Conservation (phyloP, 176 grass and related monocot species). For the Chrysopogon serrulatus region DNA sequence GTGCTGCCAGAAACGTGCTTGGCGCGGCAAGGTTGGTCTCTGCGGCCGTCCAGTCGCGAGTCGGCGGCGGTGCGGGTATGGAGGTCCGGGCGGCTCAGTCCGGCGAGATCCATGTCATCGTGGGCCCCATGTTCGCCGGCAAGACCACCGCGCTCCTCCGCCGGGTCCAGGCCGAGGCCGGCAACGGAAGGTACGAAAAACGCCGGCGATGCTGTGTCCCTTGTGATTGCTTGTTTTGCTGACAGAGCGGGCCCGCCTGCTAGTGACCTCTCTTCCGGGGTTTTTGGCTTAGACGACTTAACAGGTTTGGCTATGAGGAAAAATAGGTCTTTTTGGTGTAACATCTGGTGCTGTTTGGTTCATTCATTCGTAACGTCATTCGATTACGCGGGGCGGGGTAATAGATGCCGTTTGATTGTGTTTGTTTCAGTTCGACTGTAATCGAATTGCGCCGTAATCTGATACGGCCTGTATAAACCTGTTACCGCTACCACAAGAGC, state of each 20-base stretch:
- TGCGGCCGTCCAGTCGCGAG: neutral
- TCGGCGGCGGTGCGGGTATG: neutral
- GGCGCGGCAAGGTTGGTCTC: slow-evolving; percentile 14
- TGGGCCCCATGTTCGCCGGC: slow-evolving; percentile 89
- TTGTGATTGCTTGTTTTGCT: neutral
- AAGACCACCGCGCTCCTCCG: slow-evolving; percentile 84
- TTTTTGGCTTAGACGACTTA: neutral
- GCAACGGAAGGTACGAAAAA: slow-evolving; percentile 61
- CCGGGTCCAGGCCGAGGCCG: slow-evolving; percentile 52
- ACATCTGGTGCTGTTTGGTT: too few species aligned
- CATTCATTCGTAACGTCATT: too few species aligned
- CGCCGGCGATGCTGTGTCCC: neutral
- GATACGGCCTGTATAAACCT: too few species aligned
- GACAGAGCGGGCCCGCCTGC: neutral
- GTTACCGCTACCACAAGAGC: too few species aligned
- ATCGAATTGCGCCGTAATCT: too few species aligned
- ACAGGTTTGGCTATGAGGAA: neutral
- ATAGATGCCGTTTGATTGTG: too few species aligned
- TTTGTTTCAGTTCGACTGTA: too few species aligned
- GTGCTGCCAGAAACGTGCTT: neutral
- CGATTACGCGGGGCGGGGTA: too few species aligned
- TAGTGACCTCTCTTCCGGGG: neutral
- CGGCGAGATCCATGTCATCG: slow-evolving; percentile 87
- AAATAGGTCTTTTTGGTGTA: neutral
- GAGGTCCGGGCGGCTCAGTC: slow-evolving; percentile 26